Conservation (phyloP, 2,329 filamentous ascomycete genomes). For the Penicillium thymicola region DNA sequence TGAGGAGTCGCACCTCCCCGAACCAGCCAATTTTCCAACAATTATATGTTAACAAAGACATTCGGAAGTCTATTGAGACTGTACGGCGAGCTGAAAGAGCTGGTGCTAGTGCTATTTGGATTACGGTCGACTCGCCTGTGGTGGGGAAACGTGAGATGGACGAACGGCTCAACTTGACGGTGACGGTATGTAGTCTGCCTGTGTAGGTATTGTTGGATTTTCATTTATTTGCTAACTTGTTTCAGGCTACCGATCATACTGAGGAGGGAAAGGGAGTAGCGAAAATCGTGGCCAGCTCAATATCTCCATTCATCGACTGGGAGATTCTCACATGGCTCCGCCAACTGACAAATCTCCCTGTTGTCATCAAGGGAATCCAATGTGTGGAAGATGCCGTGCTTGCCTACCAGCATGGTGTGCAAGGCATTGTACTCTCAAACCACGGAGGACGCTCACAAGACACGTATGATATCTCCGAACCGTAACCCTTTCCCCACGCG, state of each 20-base stretch:
- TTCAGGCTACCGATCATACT: conserved; percentile 12
- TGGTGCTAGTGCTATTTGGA: too few species aligned
- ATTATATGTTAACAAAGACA: too few species aligned
- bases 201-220: not conserved
- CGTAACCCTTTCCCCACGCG: not conserved
- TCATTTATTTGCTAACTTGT: not conserved
- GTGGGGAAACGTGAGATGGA: too few species aligned
- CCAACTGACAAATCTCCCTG: conserved; percentile 32
- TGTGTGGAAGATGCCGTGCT: conserved; percentile 49
- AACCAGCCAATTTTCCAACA: too few species aligned
- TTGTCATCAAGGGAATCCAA: conserved; percentile 45
- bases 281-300: conserved; percentile 29
- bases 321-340: conserved; percentile 41
- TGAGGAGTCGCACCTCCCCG: too few species aligned
- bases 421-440: conserved; percentile 44
- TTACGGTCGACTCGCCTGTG: too few species aligned
- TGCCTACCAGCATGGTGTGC: conserved; percentile 45
- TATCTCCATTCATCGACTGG: conserved; percentile 32
- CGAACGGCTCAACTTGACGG: conserved; percentile 23
- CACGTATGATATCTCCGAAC: conserved; percentile 21
- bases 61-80: too few species aligned
- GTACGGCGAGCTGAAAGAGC: too few species aligned
- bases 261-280: conserved; percentile 26
- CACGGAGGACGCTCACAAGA: conserved; percentile 50
- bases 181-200: conserved; percentile 15